Base-by-base conservation (phyloP, 2,329 filamentous ascomycete genomes). In the Monosporascus sp. region DNA sequence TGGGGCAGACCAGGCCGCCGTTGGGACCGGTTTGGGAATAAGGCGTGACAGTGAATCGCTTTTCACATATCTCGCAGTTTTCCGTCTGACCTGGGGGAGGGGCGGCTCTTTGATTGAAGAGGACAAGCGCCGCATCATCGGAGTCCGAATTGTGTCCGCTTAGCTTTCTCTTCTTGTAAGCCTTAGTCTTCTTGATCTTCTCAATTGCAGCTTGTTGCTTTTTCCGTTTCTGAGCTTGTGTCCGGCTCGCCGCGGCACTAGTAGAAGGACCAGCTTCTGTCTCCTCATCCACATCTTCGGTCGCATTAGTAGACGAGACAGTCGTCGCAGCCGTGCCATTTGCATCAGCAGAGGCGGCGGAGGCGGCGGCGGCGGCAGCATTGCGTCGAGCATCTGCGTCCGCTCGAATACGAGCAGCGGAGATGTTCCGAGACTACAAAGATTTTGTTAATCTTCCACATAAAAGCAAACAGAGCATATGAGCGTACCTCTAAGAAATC, bases 11-110 rank as follows among this genome's bases (percentile, higher is more conserved):
- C n/a, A 97, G 75, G 17, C 90, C 90, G 4, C 92, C 92, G n/a
- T 87, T 78, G 0, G 89, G 88, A 0, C 89, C 90, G 27, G 85
- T 81, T 59, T 90, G 87, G 57, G 88, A 91, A 72, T 97, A 97
- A 0, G 90, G 81, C 0, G 93, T 97, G 45, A 97, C 92, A 0
- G 90, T 96, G 65, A 97, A 97, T 38, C 91, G 85, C 68, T 94
- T 96, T 44, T 81, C 79, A 68, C 93, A 97, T 3, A 85, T 73
- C 57, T 89, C 90, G 66, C 93, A 97, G 60, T 96, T 92, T 58
- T 89, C 90, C 65, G 93, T 82, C 69, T 97, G 93, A 2, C 90
- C 91, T 2, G 90, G 89, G n/a, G 86, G 68, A 2, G 85, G 85
- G 35, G 75, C 75, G 38, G 71, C 62, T 25, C 66, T 67, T 55